Percentiles rank a stretch among this genome's conserved stretches.
phyloP scores from a whole-genome alignment of 2,329 filamentous ascomycete species.

The Alternaria panax region DNA sequence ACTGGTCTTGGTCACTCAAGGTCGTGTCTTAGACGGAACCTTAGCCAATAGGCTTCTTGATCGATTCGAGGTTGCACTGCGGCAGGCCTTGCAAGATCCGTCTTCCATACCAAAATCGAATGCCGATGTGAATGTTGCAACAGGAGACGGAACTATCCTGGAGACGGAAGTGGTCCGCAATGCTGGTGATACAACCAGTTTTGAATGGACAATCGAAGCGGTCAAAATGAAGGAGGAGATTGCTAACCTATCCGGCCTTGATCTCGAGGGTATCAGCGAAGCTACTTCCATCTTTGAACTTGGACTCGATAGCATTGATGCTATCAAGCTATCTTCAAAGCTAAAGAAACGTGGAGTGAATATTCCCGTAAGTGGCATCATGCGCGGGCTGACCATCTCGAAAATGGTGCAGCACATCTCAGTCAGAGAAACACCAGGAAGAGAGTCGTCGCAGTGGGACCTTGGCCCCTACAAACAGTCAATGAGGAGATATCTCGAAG shows the following conservation, averaged over 20 bases:
- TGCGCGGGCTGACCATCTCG: constrained; percentile 73
- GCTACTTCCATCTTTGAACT: constrained; percentile 77
- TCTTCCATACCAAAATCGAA: constrained; percentile 24
- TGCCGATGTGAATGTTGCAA: not conserved
- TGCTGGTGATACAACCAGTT: constrained; percentile 37
- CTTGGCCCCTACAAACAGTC: constrained; percentile 30
- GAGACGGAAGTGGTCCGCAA: not conserved
- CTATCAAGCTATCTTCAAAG: constrained; percentile 80
- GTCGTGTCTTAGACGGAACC: constrained; percentile 49
- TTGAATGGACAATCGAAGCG: constrained; percentile 67
- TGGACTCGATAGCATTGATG: constrained; percentile 90
- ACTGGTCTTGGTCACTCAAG: constrained; percentile 68
- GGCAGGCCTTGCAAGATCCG: constrained; percentile 46
- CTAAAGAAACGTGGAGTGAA: constrained; percentile 67
- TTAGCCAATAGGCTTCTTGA: constrained; percentile 52
- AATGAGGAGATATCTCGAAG: constrained; percentile 52
- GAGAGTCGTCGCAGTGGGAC: constrained; percentile 12
- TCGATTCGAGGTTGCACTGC: constrained; percentile 53
- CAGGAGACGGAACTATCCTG: not conserved
- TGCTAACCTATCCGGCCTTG: constrained; percentile 65
- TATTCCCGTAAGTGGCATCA: constrained; percentile 77
- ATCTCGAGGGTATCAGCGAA: constrained; percentile 61
- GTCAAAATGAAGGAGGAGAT: constrained; percentile 67
- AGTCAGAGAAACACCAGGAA: constrained; percentile 2
- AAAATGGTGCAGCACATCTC: constrained; percentile 59